Percentiles rank a stretch among this genome's conserved stretches.
Evolutionary conservation across 2,329 filamentous ascomycete genomes (phyloP).

Genomic region (Chaetomium strumarium): DNA sequence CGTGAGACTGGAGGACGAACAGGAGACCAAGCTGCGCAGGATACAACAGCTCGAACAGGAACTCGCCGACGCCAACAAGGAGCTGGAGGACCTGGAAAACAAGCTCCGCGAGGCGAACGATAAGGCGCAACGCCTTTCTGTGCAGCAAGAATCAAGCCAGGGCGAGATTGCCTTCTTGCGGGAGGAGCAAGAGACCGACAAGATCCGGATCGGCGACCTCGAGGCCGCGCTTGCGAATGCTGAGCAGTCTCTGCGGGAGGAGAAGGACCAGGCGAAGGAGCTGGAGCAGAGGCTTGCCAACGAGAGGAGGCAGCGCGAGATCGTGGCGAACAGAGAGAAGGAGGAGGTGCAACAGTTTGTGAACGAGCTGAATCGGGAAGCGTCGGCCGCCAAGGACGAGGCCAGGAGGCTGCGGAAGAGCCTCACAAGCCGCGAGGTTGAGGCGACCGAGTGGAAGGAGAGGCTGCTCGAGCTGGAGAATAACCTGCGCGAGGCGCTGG

Average conservation of each 20-base stretch:
- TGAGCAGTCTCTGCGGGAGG: slow-evolving; percentile 76
- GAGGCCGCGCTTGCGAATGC: slow-evolving; percentile 74
- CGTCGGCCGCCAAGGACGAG: slow-evolving; percentile 78
- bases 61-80: slow-evolving; percentile 74
- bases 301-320: slow-evolving; percentile 80
- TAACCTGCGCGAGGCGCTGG: slow-evolving; percentile 78
- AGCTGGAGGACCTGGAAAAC: slow-evolving; percentile 79
- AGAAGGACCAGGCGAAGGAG: slow-evolving; percentile 69
- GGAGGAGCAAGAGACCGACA: slow-evolving; percentile 95
- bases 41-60: slow-evolving; percentile 82
- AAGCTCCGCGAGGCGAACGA: slow-evolving; percentile 78
- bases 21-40: slow-evolving; percentile 68
- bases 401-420: slow-evolving; percentile 74
- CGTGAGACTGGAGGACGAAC: slow-evolving; percentile 82
- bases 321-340: slow-evolving; percentile 82
- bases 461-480: slow-evolving; percentile 84
- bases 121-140: slow-evolving; percentile 79
- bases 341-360: slow-evolving; percentile 91
- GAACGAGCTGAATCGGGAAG: slow-evolving; percentile 85
- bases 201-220: slow-evolving; percentile 93
- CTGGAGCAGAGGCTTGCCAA: slow-evolving; percentile 69
- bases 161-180: slow-evolving; percentile 90
- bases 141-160: slow-evolving; percentile 89
- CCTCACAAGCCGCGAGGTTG: slow-evolving; percentile 76
- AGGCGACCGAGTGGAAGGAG: slow-evolving; percentile 87